phyloP scores from a whole-genome alignment of 2,329 filamentous ascomycete genomes.

The Byssothecium circinans region DNA sequence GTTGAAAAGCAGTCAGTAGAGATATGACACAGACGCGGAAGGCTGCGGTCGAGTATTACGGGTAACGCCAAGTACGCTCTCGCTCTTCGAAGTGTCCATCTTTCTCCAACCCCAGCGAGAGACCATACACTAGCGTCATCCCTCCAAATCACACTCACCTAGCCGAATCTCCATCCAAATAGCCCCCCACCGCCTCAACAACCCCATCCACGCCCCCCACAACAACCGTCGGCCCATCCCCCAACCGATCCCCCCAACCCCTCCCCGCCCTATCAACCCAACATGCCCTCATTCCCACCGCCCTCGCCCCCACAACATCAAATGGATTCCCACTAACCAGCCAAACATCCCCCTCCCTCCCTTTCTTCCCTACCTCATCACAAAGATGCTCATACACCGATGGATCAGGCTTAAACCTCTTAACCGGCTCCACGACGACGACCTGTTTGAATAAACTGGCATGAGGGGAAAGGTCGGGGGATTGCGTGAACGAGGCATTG shows the following conservation, averaged over 20 bases:
- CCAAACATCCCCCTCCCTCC: constrained; percentile 57
- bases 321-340: constrained; percentile 74
- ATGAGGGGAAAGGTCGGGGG: constrained; percentile 57
- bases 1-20: too few species aligned
- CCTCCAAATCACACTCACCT: too few species aligned
- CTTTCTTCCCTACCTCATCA: constrained; percentile 53
- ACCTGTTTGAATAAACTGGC: constrained; percentile 51
- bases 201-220: constrained; percentile 60
- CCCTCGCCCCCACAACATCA: constrained; percentile 67
- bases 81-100: too few species aligned
- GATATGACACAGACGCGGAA: too few species aligned
- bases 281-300: constrained; percentile 62
- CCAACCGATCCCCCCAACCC: constrained; percentile 67
- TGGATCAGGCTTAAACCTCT: constrained; percentile 66
- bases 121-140: too few species aligned
- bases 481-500: constrained; percentile 59
- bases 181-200: constrained; percentile 11
- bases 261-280: constrained; percentile 67
- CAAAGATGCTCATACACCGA: constrained; percentile 64
- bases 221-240: constrained; percentile 7
- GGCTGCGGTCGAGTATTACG: too few species aligned
- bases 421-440: constrained; percentile 62
- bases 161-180: too few species aligned
- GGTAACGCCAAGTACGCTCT: too few species aligned
- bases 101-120: too few species aligned